These are phyloP conservation scores for Wallemia ichthyophaga DNA, from an alignment of 1,284 basidiomycete species.

Conservation along the genomic window DNA sequence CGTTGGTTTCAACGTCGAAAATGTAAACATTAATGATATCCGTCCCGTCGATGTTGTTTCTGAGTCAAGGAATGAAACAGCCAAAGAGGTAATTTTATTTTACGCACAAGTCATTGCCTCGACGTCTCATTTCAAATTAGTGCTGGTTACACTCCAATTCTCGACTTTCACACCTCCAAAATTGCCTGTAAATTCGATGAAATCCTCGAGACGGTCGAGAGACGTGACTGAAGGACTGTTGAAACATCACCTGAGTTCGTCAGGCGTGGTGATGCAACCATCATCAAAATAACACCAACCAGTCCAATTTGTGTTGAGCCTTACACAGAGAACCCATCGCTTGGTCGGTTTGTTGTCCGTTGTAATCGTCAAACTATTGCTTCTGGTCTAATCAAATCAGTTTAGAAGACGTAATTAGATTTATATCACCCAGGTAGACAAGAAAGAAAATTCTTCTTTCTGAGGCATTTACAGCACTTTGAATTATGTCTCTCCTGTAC, in stretches of 20 bases:
- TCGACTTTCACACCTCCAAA: conserved; percentile 99
- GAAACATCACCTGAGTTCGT: conserved; percentile 80
- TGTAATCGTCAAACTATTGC: conserved; percentile 96
- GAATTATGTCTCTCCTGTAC: neutral
- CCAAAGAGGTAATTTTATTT: conserved; percentile 97
- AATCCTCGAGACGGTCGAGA: conserved; percentile 96
- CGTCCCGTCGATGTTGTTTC: conserved; percentile 97
- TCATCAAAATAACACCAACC: conserved; percentile 85
- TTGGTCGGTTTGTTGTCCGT: conserved; percentile 32
- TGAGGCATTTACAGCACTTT: no score
- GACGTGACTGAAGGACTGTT: conserved; percentile 76
- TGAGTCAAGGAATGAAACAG: conserved; percentile 99
- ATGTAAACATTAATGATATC: conserved; percentile 99
- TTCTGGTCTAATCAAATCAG: conserved; percentile 86
- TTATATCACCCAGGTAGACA: conserved; percentile 75
- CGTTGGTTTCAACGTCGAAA: conserved; percentile 97
- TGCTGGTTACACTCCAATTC: conserved; percentile 86
- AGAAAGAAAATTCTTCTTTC: no score
- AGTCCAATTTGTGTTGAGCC: conserved; percentile 95
- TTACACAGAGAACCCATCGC: conserved; percentile 59
- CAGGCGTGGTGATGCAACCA: conserved; percentile 70
- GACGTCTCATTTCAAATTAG: conserved; percentile 99
- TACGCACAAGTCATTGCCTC: conserved; percentile 98
- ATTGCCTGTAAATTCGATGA: conserved; percentile 99
- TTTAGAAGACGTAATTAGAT: conserved; percentile 58